Base-by-base conservation (phyloP, 2,329 filamentous ascomycete genomes). In the Parasarocladium wereldwijsianum region DNA sequence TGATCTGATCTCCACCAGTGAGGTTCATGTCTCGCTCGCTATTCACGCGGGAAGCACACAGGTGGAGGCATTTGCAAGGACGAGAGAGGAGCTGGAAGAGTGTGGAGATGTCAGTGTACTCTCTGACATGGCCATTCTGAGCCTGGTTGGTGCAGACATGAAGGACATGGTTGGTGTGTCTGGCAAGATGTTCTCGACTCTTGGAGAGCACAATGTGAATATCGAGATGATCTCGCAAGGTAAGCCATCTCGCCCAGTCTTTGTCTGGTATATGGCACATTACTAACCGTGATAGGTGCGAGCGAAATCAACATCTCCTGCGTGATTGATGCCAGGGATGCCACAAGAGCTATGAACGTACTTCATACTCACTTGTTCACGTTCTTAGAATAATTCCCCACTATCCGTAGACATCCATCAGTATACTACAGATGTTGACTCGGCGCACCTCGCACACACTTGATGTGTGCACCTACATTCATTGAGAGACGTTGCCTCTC, bases 181-280 rank as follows among this genome's bases (percentile, higher is more conserved):
- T 6, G 90, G 90, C 17, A 76, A 71, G 43, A 96, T 98, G 81
- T 96, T 98, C 55, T 83, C 80, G 27, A 92, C 86, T 2, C 63
- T 98, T 12, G 90, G 90, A 24, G 82, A 94, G 49, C 80, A 93
- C 51, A 81, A 82, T 43, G 76, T 98, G 48, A 98, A 98, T 51
- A 84, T 98, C 43, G 90, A 98, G 59, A 98, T 98, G 90, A 98
- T 98, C 42, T 93, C 84, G 15, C 90, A 98, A 60, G 90, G 90
- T 87, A 64, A 46, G 64, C 35, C 5, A 7, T 27, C 16, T 23
- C 11, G 14, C n/a, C 19, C 8, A n/a, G 19, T 21, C 19, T 21
- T 8, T 8, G 8, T 11, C 8, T 15, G 10, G 26, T 15, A 15
- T n/a, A 22, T 8, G 11, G 7, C 4, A 4, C 17, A n/a, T 17